Conservation (phyloP, 495 filamentous ascomycete genomes). For the Hypoxylon fuscum region DNA sequence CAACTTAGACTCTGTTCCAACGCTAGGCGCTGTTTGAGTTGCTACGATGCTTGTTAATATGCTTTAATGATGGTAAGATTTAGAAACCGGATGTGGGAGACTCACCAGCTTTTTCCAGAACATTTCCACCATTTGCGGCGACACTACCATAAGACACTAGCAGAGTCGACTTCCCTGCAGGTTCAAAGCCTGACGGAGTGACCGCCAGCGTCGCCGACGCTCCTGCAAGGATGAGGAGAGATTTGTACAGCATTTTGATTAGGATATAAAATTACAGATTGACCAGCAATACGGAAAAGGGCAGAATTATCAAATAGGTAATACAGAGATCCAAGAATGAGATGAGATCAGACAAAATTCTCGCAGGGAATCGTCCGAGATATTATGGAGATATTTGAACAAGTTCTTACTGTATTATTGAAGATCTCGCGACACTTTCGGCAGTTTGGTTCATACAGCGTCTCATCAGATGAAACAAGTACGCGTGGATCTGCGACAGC, state of each 20-base stretch:
- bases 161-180: slow-evolving; percentile 43
- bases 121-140: slow-evolving; percentile 44
- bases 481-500: slow-evolving; percentile 37
- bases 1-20: slow-evolving; percentile 48
- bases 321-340: not conserved
- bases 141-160: slow-evolving; percentile 48
- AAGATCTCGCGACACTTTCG: slow-evolving; percentile 15
- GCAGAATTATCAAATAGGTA: not conserved
- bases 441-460: slow-evolving; percentile 4
- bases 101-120: slow-evolving; percentile 46
- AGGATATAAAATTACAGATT: slow-evolving; percentile 17
- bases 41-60: slow-evolving; percentile 21
- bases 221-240: slow-evolving; percentile 42
- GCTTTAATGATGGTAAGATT: not conserved
- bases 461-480: slow-evolving; percentile 31
- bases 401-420: slow-evolving; percentile 15
- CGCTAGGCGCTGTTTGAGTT: slow-evolving; percentile 36
- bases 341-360: slow-evolving; percentile 16
- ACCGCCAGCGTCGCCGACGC: slow-evolving; percentile 43
- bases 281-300: slow-evolving; percentile 35
- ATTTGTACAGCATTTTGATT: slow-evolving; percentile 47
- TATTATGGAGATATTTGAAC: slow-evolving; percentile 32
- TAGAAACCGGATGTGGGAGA: not conserved
- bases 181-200: slow-evolving; percentile 51
- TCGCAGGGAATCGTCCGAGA: slow-evolving; percentile 1